Conservation (phyloP, 2,329 filamentous ascomycete genomes). For the Verticillium isaacii region DNA sequence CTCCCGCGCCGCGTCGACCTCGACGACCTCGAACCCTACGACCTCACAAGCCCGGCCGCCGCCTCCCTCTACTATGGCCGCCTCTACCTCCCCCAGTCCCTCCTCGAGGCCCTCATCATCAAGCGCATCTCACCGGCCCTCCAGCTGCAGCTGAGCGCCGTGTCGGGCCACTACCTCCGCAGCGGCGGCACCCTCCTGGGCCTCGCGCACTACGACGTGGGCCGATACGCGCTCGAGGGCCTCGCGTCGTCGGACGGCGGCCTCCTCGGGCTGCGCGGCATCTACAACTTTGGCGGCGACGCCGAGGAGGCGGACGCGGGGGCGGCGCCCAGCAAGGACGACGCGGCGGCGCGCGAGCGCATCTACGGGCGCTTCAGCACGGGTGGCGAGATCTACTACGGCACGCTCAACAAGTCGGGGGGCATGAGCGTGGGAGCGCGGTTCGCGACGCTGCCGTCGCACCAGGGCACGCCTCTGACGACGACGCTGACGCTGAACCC, state of each 20-base stretch:
- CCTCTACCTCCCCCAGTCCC: slow-evolving; percentile 77
- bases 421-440: slow-evolving; percentile 84
- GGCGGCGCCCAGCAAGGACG: slow-evolving; percentile 14
- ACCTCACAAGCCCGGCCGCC: slow-evolving; percentile 12
- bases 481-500: slow-evolving; percentile 92
- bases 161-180: slow-evolving; percentile 65
- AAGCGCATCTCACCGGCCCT: slow-evolving; percentile 71
- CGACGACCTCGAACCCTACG: slow-evolving; percentile 6
- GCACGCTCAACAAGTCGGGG: slow-evolving; percentile 87
- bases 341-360: slow-evolving; percentile 44
- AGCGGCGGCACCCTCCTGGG: slow-evolving; percentile 74
- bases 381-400: slow-evolving; percentile 93
- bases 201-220: slow-evolving; percentile 74
- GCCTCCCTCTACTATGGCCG: slow-evolving; percentile 70
- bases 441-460: slow-evolving; percentile 80
- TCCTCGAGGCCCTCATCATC: slow-evolving; percentile 80
- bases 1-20: slow-evolving; percentile 31
- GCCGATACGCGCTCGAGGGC: slow-evolving; percentile 84
- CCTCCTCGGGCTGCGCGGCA: slow-evolving; percentile 76
- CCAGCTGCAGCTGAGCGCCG: slow-evolving; percentile 75
- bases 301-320: slow-evolving; percentile 28
- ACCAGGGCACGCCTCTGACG: slow-evolving; percentile 83
- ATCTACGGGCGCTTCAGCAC: slow-evolving; percentile 82
- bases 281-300: slow-evolving; percentile 92
- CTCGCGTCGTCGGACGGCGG: slow-evolving; percentile 91